Evolutionary conservation across 2,329 filamentous ascomycete species (phyloP), one percentile per base, ranked within the genome.

Genomic region (Clonostachys sp.): DNA sequence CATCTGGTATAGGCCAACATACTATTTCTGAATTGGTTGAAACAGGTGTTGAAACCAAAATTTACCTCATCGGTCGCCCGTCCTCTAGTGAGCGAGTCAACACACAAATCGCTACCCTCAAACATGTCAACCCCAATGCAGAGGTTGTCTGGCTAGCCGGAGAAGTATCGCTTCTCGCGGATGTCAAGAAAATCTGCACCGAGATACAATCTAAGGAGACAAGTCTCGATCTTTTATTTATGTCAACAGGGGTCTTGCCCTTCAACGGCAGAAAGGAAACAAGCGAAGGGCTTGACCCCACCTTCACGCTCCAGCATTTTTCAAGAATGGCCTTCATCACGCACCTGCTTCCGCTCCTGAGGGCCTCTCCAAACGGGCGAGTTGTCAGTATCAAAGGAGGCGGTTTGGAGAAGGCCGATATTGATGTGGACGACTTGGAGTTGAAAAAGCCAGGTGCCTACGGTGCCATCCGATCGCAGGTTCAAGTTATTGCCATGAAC

Each of bases 61-160:
- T 68, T 51, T 75, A 75, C 51, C 45, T 75, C 1, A 50, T 75
- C 45, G 73, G 72, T 1, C 70, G 73, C 45, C 60, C 61, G 45
- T 57, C 57, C 16, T 62, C 67, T 2, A 56, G 62, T 20, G 56
- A 60, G 40, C 55, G 57, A 14, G 58, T 50, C 35, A 46, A 51
- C 2, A 24, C 52, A 8, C 67, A 73, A 46, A 63, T 73, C 34
- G 44, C 65, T 2, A 63, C 70, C 40, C 41, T 73, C 9, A 55
- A 58, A 2, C 44, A 49, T 34, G 45, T 59, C 49, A 74, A 74
- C 41, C 54, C 67, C 30, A 61, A 59, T 9, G 70, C 68, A 1
- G 61, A 71, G 30, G 44, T 75, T 45, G 53, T 74, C 38, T 75
- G 69, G 68, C 55, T 57, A 5, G 63, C 71, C 45, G 70, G 60